A percentile compares a stretch with the other conserved stretches of the same genome.
These are phyloP conservation scores for Aspergillus novofumigatus DNA, from an alignment of 2,329 filamentous ascomycete genomes.

Conservation along the genomic window DNA sequence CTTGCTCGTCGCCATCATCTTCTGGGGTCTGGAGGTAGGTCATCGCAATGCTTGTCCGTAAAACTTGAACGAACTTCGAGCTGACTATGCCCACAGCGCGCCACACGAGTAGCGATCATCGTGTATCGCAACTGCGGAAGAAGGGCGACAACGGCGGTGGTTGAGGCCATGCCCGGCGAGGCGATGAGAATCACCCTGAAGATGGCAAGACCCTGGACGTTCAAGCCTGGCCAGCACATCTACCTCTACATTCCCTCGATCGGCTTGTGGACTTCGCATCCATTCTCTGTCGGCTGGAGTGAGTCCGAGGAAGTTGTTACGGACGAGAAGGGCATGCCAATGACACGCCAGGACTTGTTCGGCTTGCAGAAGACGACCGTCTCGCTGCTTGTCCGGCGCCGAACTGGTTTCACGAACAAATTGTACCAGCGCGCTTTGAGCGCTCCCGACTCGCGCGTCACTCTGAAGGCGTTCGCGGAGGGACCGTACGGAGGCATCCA, in stretches of 20 bases:
- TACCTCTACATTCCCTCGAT: conserved; percentile 68
- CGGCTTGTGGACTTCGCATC: conserved; percentile 68
- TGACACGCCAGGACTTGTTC: conserved; percentile 50
- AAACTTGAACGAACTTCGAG: neutral
- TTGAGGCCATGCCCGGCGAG: conserved; percentile 67
- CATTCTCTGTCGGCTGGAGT: conserved; percentile 75
- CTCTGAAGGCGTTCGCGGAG: conserved; percentile 72
- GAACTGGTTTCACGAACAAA: conserved; percentile 81
- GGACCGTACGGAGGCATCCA: conserved; percentile 85
- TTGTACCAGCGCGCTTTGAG: conserved; percentile 67
- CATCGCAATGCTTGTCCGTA: neutral
- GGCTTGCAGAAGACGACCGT: conserved; percentile 54
- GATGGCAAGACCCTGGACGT: conserved; percentile 61
- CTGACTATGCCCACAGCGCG: conserved; percentile 37
- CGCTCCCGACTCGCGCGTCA: conserved; percentile 52
- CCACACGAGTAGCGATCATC: conserved; percentile 59
- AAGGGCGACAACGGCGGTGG: conserved; percentile 60
- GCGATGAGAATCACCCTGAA: conserved; percentile 66
- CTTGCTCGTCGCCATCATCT: conserved; percentile 66
- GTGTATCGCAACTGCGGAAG: conserved; percentile 59
- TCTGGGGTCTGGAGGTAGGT: conserved; percentile 68
- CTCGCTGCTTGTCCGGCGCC: conserved; percentile 80
- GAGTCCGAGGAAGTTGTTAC: conserved; percentile 50
- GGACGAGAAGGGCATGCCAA: conserved; percentile 40
- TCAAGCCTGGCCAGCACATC: conserved; percentile 68